These are phyloP conservation scores for Carex cristatella DNA, from an alignment of 176 grass and related monocot genomes.

Conservation along the genomic window DNA sequence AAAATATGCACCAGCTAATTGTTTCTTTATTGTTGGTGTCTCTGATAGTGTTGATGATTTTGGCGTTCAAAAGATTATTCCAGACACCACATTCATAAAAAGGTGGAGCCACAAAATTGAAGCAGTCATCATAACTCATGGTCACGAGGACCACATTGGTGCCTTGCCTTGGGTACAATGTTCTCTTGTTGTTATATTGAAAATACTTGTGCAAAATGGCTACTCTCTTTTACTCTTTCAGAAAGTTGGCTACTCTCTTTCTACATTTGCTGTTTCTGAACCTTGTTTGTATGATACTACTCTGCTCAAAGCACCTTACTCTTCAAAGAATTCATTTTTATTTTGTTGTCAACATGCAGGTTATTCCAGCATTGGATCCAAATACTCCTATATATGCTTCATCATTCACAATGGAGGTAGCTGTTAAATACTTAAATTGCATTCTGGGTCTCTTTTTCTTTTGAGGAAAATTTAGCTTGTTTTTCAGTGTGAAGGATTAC, in stretches of 20 bases:
- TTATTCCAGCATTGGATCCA: constrained; percentile 91
- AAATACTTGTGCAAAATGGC: constrained; percentile 8
- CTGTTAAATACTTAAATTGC: not conserved
- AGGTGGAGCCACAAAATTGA: constrained; percentile 99
- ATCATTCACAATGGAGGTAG: constrained; percentile 97
- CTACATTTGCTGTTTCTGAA: constrained; percentile 2
- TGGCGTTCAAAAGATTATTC: constrained; percentile 97
- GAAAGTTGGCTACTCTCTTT: not conserved
- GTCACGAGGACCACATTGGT: constrained; percentile 98
- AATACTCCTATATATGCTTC: constrained; percentile 88
- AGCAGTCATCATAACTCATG: constrained; percentile 98
- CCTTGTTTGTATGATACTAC: not conserved
- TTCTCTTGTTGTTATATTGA: constrained; percentile 33
- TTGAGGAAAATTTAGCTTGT: not conserved
- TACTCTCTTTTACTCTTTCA: not conserved
- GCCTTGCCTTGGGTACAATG: constrained; percentile 99
- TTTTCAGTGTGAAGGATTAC: not conserved
- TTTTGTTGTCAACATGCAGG: constrained; percentile 45
- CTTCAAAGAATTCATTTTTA: not conserved
- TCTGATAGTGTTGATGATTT: constrained; percentile 76
- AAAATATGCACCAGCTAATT: constrained; percentile 8
- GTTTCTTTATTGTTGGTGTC: not conserved
- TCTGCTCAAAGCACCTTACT: not conserved
- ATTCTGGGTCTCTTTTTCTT: not conserved
- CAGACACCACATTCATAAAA: constrained; percentile 96